Percentiles rank a stretch among this genome's conserved stretches.
Evolutionary conservation across 345 rosid species (phyloP).

Genomic region (Citrus australasica): DNA sequence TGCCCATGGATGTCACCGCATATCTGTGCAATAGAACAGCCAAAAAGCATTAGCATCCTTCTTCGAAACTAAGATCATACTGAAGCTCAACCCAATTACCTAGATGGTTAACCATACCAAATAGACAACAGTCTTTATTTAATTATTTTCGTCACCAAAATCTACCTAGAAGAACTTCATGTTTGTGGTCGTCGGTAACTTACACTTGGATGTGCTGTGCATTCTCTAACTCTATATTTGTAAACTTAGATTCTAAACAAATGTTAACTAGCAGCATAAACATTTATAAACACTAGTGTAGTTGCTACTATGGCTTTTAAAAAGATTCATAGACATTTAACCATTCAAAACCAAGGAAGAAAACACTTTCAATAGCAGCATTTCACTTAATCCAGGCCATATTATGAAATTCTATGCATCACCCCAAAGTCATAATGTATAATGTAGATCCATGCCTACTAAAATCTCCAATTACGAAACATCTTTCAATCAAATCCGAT

Average conservation of each 20-base stretch:
- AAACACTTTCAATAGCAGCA: background rate
- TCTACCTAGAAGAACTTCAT: background rate
- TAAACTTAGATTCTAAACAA: background rate
- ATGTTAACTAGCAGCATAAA: background rate
- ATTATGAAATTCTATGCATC: background rate
- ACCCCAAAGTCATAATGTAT: background rate
- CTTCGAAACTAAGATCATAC: background rate
- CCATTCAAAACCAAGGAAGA: background rate
- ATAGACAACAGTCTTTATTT: background rate
- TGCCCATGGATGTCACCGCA: constrained; percentile 99
- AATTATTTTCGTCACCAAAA: background rate
- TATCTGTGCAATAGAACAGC: constrained; percentile 39
- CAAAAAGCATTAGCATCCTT: constrained; percentile 3
- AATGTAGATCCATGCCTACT: background rate
- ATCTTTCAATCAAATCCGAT: background rate
- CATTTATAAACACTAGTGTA: background rate
- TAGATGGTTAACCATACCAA: background rate
- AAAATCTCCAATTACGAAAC: background rate
- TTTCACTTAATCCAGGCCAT: background rate
- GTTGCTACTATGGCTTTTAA: background rate
- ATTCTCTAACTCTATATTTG: background rate
- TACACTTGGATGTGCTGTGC: background rate
- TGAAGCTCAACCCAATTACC: background rate
- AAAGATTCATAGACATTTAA: background rate
- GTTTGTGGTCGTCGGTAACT: background rate